Percentiles rank a stretch among this genome's conserved stretches.
These are phyloP conservation scores for Fraxinus greggii DNA, from an alignment of 305 asterid species.

Conservation along the genomic window DNA sequence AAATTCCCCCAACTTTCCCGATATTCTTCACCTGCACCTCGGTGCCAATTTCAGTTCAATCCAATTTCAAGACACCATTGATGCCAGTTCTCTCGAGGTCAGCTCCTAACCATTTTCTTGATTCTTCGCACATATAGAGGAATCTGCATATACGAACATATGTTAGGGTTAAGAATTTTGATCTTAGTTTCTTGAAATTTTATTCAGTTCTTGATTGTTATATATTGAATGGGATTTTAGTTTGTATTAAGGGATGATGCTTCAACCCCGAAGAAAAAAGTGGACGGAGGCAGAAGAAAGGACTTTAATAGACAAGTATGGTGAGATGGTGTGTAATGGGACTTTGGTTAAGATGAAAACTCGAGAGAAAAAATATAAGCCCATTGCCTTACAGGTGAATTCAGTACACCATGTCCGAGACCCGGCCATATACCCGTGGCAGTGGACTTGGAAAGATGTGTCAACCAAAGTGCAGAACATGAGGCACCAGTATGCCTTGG, in stretches of 20 bases:
- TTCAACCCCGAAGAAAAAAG: slow-evolving; percentile 90
- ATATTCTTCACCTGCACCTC: not conserved
- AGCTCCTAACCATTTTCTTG: not conserved
- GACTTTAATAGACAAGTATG: slow-evolving; percentile 85
- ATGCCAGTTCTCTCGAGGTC: slow-evolving; percentile 16
- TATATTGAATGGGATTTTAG: slow-evolving; percentile 26
- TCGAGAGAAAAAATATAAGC: slow-evolving; percentile 82
- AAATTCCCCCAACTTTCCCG: slow-evolving; percentile 2
- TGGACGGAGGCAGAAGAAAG: slow-evolving; percentile 98
- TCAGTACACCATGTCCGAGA: slow-evolving; percentile 62
- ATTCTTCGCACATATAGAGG: slow-evolving; percentile 14
- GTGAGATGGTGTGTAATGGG: slow-evolving; percentile 73
- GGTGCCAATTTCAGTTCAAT: slow-evolving; percentile 8
- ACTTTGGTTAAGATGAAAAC: slow-evolving; percentile 83
- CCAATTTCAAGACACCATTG: slow-evolving; percentile 18
- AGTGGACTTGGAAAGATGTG: slow-evolving; percentile 96
- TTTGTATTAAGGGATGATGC: slow-evolving; percentile 48
- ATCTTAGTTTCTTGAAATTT: slow-evolving; percentile 23
- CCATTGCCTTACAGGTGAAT: slow-evolving; percentile 80
- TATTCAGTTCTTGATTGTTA: not conserved
- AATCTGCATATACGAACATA: slow-evolving; percentile 14
- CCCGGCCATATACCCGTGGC: slow-evolving; percentile 81
- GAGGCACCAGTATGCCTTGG: slow-evolving; percentile 95
- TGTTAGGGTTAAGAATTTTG: slow-evolving; percentile 27
- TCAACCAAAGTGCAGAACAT: slow-evolving; percentile 94